Percentiles rank a stretch among this genome's conserved stretches.
These are phyloP conservation scores for Spizellomyces punctatus DNA, from an alignment of 192 early-diverging fungal species.

Conservation along the genomic window DNA sequence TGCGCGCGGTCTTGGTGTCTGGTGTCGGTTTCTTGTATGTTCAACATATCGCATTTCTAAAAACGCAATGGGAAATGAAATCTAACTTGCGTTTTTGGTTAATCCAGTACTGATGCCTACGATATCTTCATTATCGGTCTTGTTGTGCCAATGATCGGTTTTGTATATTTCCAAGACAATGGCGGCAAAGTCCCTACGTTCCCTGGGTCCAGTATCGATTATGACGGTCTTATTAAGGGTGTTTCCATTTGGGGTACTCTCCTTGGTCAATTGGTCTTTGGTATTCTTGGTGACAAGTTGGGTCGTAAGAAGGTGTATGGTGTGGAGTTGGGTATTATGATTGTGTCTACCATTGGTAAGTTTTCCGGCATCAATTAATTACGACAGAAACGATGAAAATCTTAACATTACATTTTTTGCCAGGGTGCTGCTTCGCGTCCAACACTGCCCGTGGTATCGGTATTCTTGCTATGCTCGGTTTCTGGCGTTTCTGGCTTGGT, in stretches of 20 bases:
- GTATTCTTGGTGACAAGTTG: conserved; percentile 82
- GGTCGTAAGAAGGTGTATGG: conserved; percentile 92
- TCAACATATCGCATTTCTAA: too few relatives aligned
- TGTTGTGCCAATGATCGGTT: conserved; percentile 79
- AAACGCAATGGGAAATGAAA: too few relatives aligned
- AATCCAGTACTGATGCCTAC: conserved; percentile 68
- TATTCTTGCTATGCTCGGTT: conserved; percentile 70
- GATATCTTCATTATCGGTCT: conserved; percentile 94
- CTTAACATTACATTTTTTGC: too few relatives aligned
- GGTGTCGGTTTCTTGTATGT: too few relatives aligned
- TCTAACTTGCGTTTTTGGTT: too few relatives aligned
- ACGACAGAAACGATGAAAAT: too few relatives aligned
- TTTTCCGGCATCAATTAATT: conserved; percentile 34
- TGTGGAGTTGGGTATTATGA: conserved; percentile 86
- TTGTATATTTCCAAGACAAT: too few relatives aligned
- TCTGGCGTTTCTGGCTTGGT: conserved; percentile 93
- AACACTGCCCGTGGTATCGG: conserved; percentile 67
- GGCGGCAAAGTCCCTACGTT: not conserved
- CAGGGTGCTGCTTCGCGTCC: conserved; percentile 65
- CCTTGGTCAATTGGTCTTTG: conserved; percentile 89
- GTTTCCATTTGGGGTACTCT: conserved; percentile 87
- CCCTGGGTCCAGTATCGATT: conserved; percentile 31
- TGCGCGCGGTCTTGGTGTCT: too few relatives aligned
- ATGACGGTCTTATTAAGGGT: conserved; percentile 85
- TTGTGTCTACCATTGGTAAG: conserved; percentile 81